Evolutionary conservation across 495 filamentous ascomycete species (phyloP).

Genomic region (Daldinia bambusicola): DNA sequence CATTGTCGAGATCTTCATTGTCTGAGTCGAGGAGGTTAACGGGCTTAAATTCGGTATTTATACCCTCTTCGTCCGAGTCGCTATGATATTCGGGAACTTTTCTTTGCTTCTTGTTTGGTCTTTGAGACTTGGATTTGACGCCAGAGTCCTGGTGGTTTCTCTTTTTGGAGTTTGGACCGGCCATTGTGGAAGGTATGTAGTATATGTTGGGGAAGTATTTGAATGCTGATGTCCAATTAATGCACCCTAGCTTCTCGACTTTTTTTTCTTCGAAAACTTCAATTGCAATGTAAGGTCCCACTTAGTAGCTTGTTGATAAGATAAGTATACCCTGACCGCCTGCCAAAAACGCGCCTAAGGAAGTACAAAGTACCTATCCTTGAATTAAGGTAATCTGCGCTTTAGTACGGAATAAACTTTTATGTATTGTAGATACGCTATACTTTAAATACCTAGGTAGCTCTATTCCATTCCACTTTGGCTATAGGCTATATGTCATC

Average conservation of each 20-base stretch:
- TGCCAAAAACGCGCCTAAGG: not conserved
- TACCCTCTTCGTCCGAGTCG: slow-evolving; percentile 65
- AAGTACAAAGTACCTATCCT: not conserved
- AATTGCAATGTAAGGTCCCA: slow-evolving; percentile 30
- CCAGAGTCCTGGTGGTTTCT: slow-evolving; percentile 56
- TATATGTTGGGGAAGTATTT: not conserved
- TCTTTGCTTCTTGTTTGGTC: slow-evolving; percentile 75
- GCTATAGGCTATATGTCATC: no score
- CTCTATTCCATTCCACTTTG: no score
- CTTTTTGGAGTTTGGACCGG: slow-evolving; percentile 32
- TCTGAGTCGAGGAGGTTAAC: slow-evolving; percentile 76
- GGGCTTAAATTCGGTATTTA: slow-evolving; percentile 66
- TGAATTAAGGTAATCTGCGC: not conserved
- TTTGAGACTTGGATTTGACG: slow-evolving; percentile 62
- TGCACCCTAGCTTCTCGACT: slow-evolving; percentile 7
- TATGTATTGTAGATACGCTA: no score
- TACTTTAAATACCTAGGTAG: no score
- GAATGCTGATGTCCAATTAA: not conserved
- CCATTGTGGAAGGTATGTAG: slow-evolving; percentile 25
- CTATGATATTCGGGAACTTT: slow-evolving; percentile 78
- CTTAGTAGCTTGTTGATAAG: slow-evolving; percentile 25
- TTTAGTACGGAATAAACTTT: no score
- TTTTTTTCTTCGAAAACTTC: slow-evolving; percentile 33
- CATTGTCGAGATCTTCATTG: slow-evolving; percentile 64
- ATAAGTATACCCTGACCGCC: slow-evolving; percentile 25